These are phyloP conservation scores for Spathaspora sp. DNA, from an alignment of 805 yeast species.

Conservation along the genomic window DNA sequence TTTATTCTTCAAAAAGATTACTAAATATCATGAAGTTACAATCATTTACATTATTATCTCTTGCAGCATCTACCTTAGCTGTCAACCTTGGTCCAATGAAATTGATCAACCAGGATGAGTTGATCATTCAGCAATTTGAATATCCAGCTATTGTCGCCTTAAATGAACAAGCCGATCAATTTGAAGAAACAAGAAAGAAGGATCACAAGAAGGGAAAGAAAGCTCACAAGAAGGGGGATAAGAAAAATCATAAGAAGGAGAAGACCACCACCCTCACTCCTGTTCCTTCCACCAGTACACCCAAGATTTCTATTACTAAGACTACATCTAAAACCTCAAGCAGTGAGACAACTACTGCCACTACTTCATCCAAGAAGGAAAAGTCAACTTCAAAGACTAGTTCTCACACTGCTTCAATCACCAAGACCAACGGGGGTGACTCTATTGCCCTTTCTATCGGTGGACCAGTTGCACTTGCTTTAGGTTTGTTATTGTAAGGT, in stretches of 20 bases:
- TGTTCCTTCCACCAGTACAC: not conserved
- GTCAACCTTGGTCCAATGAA: constrained; percentile 7
- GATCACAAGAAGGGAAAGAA: not conserved
- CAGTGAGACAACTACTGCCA: constrained; percentile 2
- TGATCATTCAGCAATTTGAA: constrained; percentile 6
- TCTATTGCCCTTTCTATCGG: constrained; percentile 7
- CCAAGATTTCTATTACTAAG: constrained; percentile 2
- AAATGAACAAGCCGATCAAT: constrained; percentile 3
- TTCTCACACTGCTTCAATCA: constrained; percentile 10
- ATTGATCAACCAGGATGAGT: constrained; percentile 6
- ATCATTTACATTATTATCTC: constrained; percentile 2
- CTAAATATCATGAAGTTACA: constrained; percentile 8
- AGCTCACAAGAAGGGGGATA: not conserved
- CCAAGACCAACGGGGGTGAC: constrained; percentile 11
- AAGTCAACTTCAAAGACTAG: constrained; percentile 5
- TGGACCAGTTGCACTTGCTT: constrained; percentile 9
- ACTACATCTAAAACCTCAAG: not conserved
- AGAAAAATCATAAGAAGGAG: not conserved
- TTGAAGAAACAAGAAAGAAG: not conserved
- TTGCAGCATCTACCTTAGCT: constrained; percentile 7
- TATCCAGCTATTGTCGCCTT: constrained; percentile 6
- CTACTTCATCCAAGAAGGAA: constrained; percentile 1
- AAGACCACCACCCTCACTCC: not conserved
- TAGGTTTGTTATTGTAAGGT: constrained; percentile 9
- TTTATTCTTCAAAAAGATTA: not conserved